Evolutionary conservation across 2,329 filamentous ascomycete species (phyloP).

Genomic region (Pseudogymnoascus sp.): DNA sequence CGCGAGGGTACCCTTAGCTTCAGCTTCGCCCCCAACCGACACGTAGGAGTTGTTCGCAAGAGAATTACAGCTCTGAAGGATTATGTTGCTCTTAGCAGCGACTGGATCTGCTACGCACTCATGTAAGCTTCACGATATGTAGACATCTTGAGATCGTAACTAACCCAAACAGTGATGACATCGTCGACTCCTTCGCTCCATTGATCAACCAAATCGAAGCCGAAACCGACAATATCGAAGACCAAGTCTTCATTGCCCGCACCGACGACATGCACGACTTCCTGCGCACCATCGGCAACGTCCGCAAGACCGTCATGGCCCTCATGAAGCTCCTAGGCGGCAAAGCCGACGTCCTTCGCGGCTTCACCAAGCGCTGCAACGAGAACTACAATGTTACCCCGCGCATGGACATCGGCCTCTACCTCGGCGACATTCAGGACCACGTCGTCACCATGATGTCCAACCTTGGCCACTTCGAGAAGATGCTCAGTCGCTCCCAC

Average conservation of each 20-base stretch:
- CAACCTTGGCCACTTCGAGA: conserved; percentile 90
- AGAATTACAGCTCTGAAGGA: conserved; percentile 89
- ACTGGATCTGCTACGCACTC: conserved; percentile 98
- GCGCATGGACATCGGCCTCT: conserved; percentile 91
- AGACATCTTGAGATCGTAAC: not conserved
- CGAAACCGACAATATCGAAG: conserved; percentile 88
- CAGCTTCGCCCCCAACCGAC: conserved; percentile 79
- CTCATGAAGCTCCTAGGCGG: conserved; percentile 87
- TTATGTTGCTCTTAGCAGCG: conserved; percentile 86
- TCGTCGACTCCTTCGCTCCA: conserved; percentile 90
- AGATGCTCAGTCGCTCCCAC: conserved; percentile 89
- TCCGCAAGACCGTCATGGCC: conserved; percentile 90
- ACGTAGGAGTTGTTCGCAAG: conserved; percentile 81
- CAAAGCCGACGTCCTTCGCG: conserved; percentile 96
- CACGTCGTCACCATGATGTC: conserved; percentile 99
- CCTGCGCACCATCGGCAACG: conserved; percentile 76
- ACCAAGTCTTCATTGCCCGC: conserved; percentile 86
- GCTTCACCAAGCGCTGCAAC: conserved; percentile 97
- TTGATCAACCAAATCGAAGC: conserved; percentile 79
- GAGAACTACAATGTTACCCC: conserved; percentile 94
- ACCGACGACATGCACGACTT: conserved; percentile 84
- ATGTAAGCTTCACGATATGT: conserved; percentile 52
- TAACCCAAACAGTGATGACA: conserved; percentile 61
- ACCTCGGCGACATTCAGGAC: conserved; percentile 95
- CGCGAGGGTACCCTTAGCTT: conserved; percentile 92